Conservation (phyloP, 192 early-diverging fungal genomes). For the Coemansia aciculifera region DNA sequence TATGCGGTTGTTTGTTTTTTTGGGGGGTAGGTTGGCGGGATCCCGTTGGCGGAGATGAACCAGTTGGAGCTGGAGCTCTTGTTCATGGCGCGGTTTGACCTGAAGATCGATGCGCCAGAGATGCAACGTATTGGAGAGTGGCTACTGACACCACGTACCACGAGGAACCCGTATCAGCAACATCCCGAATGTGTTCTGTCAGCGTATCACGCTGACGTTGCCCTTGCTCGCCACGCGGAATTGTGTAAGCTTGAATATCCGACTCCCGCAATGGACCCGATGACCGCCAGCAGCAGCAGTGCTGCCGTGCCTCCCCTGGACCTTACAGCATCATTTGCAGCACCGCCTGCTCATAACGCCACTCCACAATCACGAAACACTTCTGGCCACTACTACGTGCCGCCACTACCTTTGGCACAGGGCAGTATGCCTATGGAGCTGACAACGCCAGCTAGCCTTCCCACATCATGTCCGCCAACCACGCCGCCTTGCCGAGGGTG, state of each 20-base stretch:
- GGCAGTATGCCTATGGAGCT: constrained; percentile 1
- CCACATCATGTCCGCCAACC: constrained; percentile 9
- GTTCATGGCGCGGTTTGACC: constrained; percentile 69
- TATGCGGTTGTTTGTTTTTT: background rate
- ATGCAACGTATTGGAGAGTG: constrained; percentile 65
- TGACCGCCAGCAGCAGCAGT: background rate
- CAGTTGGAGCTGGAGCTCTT: constrained; percentile 75
- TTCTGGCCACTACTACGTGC: background rate
- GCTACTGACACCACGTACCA: constrained; percentile 39
- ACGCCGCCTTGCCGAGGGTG: constrained; percentile 9
- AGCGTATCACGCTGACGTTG: constrained; percentile 21
- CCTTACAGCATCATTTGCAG: background rate
- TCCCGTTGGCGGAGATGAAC: constrained; percentile 70
- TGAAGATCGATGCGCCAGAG: constrained; percentile 63
- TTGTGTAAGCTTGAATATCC: constrained; percentile 8
- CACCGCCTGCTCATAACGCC: background rate
- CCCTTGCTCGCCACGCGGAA: constrained; percentile 6
- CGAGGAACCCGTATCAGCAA: background rate
- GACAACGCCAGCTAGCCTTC: constrained; percentile 31
- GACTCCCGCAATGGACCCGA: constrained; percentile 8
- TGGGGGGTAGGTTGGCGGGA: constrained; percentile 64
- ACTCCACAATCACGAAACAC: background rate
- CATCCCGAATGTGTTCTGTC: constrained; percentile 15
- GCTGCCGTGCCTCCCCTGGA: constrained; percentile 11
- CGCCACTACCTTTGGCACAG: background rate